Conservation (phyloP, 2,329 filamentous ascomycete genomes). For the Xylaria sp. region DNA sequence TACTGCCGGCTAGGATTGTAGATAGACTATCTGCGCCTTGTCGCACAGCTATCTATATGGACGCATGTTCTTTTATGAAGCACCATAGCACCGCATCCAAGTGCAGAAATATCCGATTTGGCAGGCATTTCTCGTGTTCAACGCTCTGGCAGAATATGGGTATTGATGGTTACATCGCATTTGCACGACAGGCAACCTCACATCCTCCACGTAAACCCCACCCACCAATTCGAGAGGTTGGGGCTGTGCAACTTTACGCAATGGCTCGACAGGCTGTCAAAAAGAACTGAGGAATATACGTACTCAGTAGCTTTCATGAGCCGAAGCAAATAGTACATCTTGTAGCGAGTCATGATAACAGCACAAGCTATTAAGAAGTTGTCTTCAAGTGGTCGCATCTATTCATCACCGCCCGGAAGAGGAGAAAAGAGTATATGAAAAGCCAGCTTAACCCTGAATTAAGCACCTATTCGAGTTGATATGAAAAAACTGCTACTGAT, state of each 20-base stretch:
- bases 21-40: neutral
- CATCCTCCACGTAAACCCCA: neutral
- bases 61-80: neutral
- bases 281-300: no score
- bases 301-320: no score
- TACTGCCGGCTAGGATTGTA: neutral
- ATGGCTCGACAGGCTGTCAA: no score
- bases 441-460: no score
- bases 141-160: neutral
- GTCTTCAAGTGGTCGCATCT: no score
- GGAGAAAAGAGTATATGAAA: no score
- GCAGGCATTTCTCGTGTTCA: constrained; percentile 22
- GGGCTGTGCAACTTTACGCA: neutral
- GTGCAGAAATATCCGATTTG: neutral
- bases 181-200: neutral
- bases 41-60: neutral
- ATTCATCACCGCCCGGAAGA: no score
- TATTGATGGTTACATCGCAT: constrained; percentile 18
- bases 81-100: neutral
- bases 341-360: no score
- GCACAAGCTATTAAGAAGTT: no score
- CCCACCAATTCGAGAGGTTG: neutral
- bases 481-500: neutral
- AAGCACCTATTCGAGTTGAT: neutral
- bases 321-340: no score